Percentiles rank a stretch among this genome's conserved stretches.
Conservation (phyloP, 2,329 filamentous ascomycete genomes). For the Pseudogymnoascus pannorum region DNA sequence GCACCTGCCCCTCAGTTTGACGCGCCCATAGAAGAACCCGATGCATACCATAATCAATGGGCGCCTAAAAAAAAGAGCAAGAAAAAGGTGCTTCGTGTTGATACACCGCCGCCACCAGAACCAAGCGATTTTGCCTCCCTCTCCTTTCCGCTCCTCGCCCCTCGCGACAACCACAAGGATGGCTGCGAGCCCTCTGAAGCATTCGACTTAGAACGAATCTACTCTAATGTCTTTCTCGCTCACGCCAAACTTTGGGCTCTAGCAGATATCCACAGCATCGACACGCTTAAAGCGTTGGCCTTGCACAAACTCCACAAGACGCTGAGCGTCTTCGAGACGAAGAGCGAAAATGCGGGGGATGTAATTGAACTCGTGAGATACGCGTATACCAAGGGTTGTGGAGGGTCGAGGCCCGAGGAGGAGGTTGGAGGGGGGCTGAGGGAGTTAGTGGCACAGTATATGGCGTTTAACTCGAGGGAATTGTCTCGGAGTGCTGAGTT, state of each 20-base stretch:
- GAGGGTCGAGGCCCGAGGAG: too few relatives aligned
- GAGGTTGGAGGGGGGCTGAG: too few relatives aligned
- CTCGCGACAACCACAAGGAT: conserved; percentile 11
- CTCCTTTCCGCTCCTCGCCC: not conserved
- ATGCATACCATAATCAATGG: too few relatives aligned
- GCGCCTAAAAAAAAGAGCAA: not conserved
- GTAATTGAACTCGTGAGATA: conserved; percentile 14
- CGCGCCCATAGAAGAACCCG: not conserved
- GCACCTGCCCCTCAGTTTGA: not conserved
- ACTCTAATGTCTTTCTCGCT: conserved; percentile 14
- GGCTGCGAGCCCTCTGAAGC: conserved; percentile 13
- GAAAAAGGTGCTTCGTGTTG: not conserved
- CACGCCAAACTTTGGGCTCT: conserved; percentile 17
- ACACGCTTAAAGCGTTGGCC: conserved; percentile 17
- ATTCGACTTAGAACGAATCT: conserved; percentile 14
- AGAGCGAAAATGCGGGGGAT: conserved; percentile 14
- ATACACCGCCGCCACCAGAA: not conserved
- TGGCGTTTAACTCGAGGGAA: conserved; percentile 13
- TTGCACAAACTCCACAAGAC: conserved; percentile 21
- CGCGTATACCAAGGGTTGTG: conserved; percentile 15
- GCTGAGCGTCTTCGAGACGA: conserved; percentile 15
- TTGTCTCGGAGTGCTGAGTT: too few relatives aligned
- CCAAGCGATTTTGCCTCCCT: conserved; percentile 13
- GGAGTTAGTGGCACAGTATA: conserved; percentile 16
- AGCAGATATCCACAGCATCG: conserved; percentile 13